phyloP scores from a whole-genome alignment of 495 filamentous ascomycete species.

The Cairneyella variabilis region DNA sequence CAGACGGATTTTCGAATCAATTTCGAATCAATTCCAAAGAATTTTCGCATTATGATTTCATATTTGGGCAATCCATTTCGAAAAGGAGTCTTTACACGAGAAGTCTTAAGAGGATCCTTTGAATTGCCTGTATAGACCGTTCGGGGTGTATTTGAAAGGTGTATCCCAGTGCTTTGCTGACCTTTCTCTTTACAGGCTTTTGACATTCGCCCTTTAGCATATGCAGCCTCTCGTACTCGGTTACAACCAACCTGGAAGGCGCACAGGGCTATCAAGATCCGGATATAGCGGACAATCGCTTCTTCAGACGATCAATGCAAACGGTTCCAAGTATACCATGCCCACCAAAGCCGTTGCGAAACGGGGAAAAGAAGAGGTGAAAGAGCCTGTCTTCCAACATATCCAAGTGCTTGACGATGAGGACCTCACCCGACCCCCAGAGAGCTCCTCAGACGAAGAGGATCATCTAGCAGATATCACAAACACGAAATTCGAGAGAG shows the following conservation, averaged over 20 bases:
- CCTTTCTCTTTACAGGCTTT: not conserved
- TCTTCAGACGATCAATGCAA: not conserved
- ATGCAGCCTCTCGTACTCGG: slow-evolving; percentile 1
- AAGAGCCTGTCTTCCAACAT: not conserved
- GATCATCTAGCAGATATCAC: slow-evolving; percentile 5
- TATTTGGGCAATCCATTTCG: too few species aligned
- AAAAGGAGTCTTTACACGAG: too few species aligned
- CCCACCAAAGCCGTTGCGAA: too few species aligned
- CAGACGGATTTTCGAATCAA: too few species aligned
- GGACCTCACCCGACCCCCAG: slow-evolving; percentile 10
- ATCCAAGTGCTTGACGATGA: not conserved
- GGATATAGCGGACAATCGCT: not conserved
- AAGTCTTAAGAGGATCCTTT: too few species aligned
- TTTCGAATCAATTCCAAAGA: too few species aligned
- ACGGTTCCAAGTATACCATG: too few species aligned
- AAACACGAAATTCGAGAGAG: not conserved
- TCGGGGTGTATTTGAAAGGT: too few species aligned
- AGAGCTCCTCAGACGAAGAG: slow-evolving; percentile 11
- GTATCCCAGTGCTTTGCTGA: not conserved
- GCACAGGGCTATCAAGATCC: slow-evolving; percentile 4
- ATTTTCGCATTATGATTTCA: too few species aligned
- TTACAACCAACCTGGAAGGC: slow-evolving; percentile 1
- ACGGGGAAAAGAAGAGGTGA: not conserved
- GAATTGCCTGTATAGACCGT: too few species aligned
- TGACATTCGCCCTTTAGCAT: not conserved